Conservation (phyloP, 768 basidiomycete species). For the Naganishia onofrii region DNA sequence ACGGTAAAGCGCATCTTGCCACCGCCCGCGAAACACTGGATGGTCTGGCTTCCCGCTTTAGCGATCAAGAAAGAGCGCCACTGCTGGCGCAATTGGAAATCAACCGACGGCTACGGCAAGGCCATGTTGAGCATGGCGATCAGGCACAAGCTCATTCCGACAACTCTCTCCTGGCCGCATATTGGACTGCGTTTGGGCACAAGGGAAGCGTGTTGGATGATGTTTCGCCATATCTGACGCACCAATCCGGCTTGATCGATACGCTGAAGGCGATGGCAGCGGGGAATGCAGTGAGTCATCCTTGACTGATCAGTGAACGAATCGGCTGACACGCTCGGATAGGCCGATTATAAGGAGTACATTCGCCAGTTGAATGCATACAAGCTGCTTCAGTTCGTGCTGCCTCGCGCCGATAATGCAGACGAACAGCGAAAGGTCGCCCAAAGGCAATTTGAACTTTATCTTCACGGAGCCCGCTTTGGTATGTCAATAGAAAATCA, state of each 20-base stretch:
- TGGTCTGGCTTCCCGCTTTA: constrained; percentile 35
- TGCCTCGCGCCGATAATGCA: neutral
- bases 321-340: neutral
- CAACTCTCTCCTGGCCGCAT: constrained; percentile 21
- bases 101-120: constrained; percentile 22
- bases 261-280: neutral
- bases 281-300: constrained; percentile 10
- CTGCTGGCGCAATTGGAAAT: constrained; percentile 42
- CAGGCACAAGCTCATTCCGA: neutral
- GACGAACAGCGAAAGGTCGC: neutral
- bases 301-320: no score
- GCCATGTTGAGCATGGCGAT: neutral
- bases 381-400: constrained; percentile 26
- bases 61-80: constrained; percentile 44
- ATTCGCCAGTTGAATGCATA: constrained; percentile 27
- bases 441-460: constrained; percentile 15
- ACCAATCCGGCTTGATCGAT: neutral
- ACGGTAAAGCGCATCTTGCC: constrained; percentile 5
- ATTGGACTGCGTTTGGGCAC: constrained; percentile 42
- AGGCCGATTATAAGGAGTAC: constrained; percentile 24
- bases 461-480: constrained; percentile 20
- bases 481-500: constrained; percentile 11
- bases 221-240: constrained; percentile 23
- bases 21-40: constrained; percentile 33
- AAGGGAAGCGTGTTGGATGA: constrained; percentile 42